Conservation (phyloP, 768 basidiomycete genomes). For the Rhodotorula paludigena region DNA sequence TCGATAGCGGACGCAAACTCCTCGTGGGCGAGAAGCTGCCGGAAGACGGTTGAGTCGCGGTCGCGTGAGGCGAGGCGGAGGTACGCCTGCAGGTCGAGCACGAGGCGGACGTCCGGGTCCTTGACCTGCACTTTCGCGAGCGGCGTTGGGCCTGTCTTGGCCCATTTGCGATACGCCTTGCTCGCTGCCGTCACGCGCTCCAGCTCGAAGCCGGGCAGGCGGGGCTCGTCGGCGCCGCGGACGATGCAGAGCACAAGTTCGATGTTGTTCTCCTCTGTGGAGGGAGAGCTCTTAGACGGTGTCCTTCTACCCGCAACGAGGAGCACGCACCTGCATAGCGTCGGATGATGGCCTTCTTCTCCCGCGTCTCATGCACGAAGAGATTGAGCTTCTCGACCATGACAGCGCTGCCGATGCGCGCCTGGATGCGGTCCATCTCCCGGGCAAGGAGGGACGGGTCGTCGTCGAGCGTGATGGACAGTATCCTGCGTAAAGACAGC, state of each 20-base stretch:
- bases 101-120: constrained; percentile 35
- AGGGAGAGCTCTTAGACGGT: not conserved
- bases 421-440: constrained; percentile 8
- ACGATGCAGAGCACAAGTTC: constrained; percentile 37
- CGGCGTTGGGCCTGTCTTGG: constrained; percentile 15
- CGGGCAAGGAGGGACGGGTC: constrained; percentile 14
- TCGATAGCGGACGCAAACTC: constrained; percentile 30
- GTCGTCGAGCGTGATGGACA: constrained; percentile 29
- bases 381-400: constrained; percentile 31
- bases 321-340: constrained; percentile 18
- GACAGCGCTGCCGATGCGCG: constrained; percentile 16
- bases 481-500: constrained; percentile 5
- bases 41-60: constrained; percentile 25
- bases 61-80: constrained; percentile 20
- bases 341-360: constrained; percentile 33
- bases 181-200: constrained; percentile 17
- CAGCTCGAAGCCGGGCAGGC: constrained; percentile 22
- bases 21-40: constrained; percentile 30
- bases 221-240: constrained; percentile 36
- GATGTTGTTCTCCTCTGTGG: constrained; percentile 28
- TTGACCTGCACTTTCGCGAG: constrained; percentile 12
- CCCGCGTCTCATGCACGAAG: constrained; percentile 19
- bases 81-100: constrained; percentile 32
- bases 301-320: not conserved
- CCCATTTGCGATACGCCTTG: constrained; percentile 18